Evolutionary conservation across 2,329 filamentous ascomycete genomes (phyloP).

Genomic region (Xylariaceae sp.): DNA sequence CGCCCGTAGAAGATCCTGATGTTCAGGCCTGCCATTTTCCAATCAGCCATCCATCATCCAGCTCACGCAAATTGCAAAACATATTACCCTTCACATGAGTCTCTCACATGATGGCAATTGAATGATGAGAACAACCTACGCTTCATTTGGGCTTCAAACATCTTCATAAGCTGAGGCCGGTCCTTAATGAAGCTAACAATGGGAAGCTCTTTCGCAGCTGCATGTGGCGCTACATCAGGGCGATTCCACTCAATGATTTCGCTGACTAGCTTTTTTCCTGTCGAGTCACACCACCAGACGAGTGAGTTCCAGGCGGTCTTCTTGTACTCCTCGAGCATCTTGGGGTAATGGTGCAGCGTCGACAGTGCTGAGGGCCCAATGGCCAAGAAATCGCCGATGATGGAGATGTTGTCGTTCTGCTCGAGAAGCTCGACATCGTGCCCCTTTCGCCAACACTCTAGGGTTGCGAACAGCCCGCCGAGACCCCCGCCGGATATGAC

Average conservation of each 20-base stretch:
- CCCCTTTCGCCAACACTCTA: conserved; percentile 13
- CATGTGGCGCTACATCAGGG: conserved; percentile 7
- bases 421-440: conserved; percentile 12
- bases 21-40: conserved; percentile 6
- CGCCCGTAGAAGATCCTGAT: conserved; percentile 17
- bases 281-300: conserved; percentile 11
- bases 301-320: conserved; percentile 9
- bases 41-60: background rate
- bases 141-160: conserved; percentile 10
- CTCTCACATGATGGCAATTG: background rate
- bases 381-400: conserved; percentile 10
- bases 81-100: background rate
- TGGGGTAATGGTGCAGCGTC: conserved; percentile 12
- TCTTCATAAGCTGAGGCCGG: conserved; percentile 5
- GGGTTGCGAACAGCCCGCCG: conserved; percentile 9
- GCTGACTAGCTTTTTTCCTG: conserved; percentile 10
- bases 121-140: background rate
- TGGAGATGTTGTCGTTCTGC: conserved; percentile 5
- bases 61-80: background rate
- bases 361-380: conserved; percentile 12
- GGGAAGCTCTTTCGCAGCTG: conserved; percentile 11
- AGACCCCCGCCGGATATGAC: conserved; percentile 11
- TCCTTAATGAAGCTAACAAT: conserved; percentile 8
- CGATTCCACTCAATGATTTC: conserved; percentile 13
- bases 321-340: conserved; percentile 13